A percentile compares a stretch with the other conserved stretches of the same genome.
Evolutionary conservation across 2,329 filamentous ascomycete genomes (phyloP).

Genomic region (Calonectria pauciramosa): DNA sequence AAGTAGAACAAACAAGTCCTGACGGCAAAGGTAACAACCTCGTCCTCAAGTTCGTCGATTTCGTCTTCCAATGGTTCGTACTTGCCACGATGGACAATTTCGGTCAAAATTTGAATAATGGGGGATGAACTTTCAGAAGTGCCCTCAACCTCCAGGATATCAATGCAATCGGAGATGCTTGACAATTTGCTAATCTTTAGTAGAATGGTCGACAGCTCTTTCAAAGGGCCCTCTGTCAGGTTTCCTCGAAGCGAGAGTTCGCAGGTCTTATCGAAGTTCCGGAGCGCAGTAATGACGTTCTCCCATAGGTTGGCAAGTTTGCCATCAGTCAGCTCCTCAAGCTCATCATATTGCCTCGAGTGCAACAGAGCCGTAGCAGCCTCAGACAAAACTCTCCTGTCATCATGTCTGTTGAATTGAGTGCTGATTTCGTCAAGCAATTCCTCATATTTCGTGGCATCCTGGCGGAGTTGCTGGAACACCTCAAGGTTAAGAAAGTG

Average conservation of each 20-base stretch:
- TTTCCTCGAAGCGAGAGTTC: conserved; percentile 80
- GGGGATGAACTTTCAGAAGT: conserved; percentile 62
- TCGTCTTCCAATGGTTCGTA: conserved; percentile 78
- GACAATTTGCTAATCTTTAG: conserved; percentile 86
- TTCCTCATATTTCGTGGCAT: conserved; percentile 82
- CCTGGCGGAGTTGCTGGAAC: conserved; percentile 90
- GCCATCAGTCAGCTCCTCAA: conserved; percentile 85
- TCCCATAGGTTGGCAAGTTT: conserved; percentile 91
- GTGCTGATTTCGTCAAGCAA: conserved; percentile 92
- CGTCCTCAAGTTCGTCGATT: conserved; percentile 82
- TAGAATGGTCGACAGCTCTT: conserved; percentile 79
- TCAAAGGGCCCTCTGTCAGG: conserved; percentile 74
- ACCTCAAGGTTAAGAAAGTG: conserved; percentile 88
- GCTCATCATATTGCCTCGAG: conserved; percentile 87
- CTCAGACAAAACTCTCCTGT: conserved; percentile 86
- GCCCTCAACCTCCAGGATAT: conserved; percentile 77
- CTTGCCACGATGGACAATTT: conserved; percentile 80
- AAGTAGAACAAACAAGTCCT: conserved; percentile 89
- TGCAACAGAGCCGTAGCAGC: conserved; percentile 87
- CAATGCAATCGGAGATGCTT: conserved; percentile 82
- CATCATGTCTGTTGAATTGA: conserved; percentile 93
- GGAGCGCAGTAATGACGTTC: conserved; percentile 80
- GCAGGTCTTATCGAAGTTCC: conserved; percentile 77
- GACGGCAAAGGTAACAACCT: conserved; percentile 81
- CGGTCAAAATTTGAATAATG: conserved; percentile 78